These are phyloP conservation scores for Lactarius deliciosus DNA, from an alignment of 768 basidiomycete species.

Conservation along the genomic window DNA sequence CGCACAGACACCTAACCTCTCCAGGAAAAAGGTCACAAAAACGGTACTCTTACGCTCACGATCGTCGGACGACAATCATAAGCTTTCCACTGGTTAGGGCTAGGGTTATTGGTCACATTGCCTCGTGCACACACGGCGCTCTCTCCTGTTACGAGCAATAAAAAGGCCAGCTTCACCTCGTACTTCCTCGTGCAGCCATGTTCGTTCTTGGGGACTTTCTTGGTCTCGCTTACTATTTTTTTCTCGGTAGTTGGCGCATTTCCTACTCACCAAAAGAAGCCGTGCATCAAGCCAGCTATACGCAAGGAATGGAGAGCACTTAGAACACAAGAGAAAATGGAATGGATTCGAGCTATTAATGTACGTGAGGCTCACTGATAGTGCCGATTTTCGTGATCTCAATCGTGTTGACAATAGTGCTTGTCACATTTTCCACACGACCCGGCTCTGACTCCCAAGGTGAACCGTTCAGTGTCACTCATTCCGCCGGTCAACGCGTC, in stretches of 20 bases:
- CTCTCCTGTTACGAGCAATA: background rate
- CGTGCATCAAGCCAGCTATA: slow-evolving; percentile 29
- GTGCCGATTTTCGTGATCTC: background rate
- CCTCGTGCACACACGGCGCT: background rate
- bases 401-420: slow-evolving; percentile 14
- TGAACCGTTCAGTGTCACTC: slow-evolving; percentile 19
- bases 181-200: background rate
- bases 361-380: slow-evolving; percentile 14
- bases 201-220: background rate
- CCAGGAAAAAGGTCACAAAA: background rate
- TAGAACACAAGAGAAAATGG: slow-evolving; percentile 24
- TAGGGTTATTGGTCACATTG: too few species aligned
- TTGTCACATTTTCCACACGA: slow-evolving; percentile 28
- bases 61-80: background rate
- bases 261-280: background rate
- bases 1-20: background rate
- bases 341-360: slow-evolving; percentile 33
- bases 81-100: background rate
- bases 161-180: background rate
- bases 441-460: slow-evolving; percentile 16
- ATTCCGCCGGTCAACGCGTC: slow-evolving; percentile 25
- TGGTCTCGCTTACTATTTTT: background rate
- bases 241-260: background rate
- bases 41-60: background rate
- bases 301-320: slow-evolving; percentile 33